These are phyloP conservation scores for Jatropha curcas DNA, from an alignment of 345 rosid genomes.

Conservation along the genomic window DNA sequence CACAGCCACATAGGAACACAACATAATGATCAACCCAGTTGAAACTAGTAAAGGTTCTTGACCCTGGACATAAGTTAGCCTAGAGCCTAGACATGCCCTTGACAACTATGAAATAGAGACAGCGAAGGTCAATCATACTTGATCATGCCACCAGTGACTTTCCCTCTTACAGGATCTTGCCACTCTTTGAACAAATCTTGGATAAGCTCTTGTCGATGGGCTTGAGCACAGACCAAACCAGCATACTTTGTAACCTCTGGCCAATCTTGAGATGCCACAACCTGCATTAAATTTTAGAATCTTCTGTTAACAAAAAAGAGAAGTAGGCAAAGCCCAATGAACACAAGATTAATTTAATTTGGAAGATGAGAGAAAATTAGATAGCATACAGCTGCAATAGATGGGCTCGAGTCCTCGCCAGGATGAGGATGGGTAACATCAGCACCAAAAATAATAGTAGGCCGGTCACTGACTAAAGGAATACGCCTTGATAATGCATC, in stretches of 20 bases:
- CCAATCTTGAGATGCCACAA: constrained; percentile 99
- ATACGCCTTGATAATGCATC: constrained; percentile 91
- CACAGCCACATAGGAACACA: background rate
- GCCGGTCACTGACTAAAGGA: constrained; percentile 92
- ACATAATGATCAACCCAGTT: no score
- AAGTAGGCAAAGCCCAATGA: background rate
- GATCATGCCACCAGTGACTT: constrained; percentile 96
- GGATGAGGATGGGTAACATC: constrained; percentile 99
- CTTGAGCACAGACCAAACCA: constrained; percentile 97
- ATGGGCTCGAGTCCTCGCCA: constrained; percentile 99
- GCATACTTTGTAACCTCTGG: constrained; percentile 98
- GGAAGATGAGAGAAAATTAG: background rate
- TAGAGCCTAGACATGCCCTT: no score
- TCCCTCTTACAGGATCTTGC: constrained; percentile 93
- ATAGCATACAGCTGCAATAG: constrained; percentile 87
- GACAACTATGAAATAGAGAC: background rate
- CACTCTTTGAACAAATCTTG: constrained; percentile 91
- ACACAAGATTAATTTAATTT: background rate
- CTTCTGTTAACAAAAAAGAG: background rate
- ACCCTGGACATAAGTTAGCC: no score
- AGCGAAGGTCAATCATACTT: constrained; percentile 48
- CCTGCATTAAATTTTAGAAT: constrained; percentile 42
- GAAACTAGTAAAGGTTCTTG: no score
- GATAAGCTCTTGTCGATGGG: constrained; percentile 98
- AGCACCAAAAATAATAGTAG: constrained; percentile 97